These are phyloP conservation scores for Syzygium grande DNA, from an alignment of 345 rosid genomes.

Conservation along the genomic window DNA sequence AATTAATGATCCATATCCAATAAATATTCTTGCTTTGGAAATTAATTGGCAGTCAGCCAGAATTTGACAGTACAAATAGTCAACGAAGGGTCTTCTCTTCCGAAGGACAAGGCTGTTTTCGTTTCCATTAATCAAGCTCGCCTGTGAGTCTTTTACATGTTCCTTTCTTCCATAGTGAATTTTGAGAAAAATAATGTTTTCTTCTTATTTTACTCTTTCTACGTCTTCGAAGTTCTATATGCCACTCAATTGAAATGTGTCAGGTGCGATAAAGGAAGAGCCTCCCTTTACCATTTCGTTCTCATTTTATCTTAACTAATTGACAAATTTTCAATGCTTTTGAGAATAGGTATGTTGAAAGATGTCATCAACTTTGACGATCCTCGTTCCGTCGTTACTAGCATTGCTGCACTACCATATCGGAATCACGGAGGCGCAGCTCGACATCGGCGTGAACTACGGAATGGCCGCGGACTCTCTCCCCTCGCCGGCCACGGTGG, in stretches of 20 bases:
- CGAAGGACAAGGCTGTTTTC: neutral
- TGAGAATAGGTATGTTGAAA: neutral
- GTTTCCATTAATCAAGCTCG: neutral
- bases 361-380: neutral
- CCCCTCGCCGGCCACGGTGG: neutral
- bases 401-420: neutral
- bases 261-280: neutral
- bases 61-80: neutral
- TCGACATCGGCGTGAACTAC: neutral
- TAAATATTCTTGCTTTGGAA: neutral
- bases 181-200: neutral
- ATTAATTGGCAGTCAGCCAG: neutral
- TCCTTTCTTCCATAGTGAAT: neutral
- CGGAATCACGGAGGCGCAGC: neutral
- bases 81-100: neutral
- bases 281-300: neutral
- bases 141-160: neutral
- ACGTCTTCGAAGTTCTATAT: neutral
- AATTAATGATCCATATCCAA: no score
- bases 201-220: neutral
- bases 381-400: neutral
- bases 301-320: neutral
- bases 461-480: conserved; percentile 4
- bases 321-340: neutral
- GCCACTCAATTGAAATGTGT: neutral